Base-by-base conservation (phyloP, 345 rosid species). In the Ceriops zippeliana region DNA sequence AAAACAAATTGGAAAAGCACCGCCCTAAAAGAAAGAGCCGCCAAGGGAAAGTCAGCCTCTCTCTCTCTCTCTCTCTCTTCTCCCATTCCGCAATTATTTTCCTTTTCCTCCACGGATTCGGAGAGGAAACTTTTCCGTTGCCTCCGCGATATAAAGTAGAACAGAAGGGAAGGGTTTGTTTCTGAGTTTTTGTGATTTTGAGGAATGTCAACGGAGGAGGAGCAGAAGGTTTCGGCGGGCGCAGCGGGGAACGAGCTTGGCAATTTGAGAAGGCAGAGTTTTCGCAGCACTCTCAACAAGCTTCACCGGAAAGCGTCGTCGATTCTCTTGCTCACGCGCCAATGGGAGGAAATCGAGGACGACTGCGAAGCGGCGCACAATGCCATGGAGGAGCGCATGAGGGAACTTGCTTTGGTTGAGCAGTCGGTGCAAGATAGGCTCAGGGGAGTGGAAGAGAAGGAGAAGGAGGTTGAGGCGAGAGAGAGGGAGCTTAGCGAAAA, bases 301-400 rank as follows among this genome's bases (percentile, higher is more conserved):
- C 73, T 84, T 28, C 79, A 81, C 16, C 73, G 74, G 3, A 61
- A 72, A 21, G 85, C 82, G 60, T 76, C 83, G 65, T 86, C 88
- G 10, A 15, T 86, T 65, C 37, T 84, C 47, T 54, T 53, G 6
- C 80, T 88, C 38, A 64, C 80, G 20, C 54, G 80, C 56, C 85
- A 80, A 27, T 81, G 85, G 86, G 70, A 88, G 56, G 90, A 84
- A 5, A 69, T 86, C 20, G 88, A 79, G 19, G 62, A 58, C 0
- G 68, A 69, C 63, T 75, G 79, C 61, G 77, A 71, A 15, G 75
- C 85, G 17, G 66, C 65, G 5, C 66, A 58, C 17, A 60, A 2
- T 49, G 27, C 53, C 3, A 57, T 85, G 52, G 64, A 77, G 58
- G 65, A 76, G 31, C 77, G 83, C 49, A 73, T 65, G 1, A 70